Evolutionary conservation across 2,329 filamentous ascomycete species (phyloP), one percentile per base, ranked within the genome.

Genomic region (Diaporthe eres): DNA sequence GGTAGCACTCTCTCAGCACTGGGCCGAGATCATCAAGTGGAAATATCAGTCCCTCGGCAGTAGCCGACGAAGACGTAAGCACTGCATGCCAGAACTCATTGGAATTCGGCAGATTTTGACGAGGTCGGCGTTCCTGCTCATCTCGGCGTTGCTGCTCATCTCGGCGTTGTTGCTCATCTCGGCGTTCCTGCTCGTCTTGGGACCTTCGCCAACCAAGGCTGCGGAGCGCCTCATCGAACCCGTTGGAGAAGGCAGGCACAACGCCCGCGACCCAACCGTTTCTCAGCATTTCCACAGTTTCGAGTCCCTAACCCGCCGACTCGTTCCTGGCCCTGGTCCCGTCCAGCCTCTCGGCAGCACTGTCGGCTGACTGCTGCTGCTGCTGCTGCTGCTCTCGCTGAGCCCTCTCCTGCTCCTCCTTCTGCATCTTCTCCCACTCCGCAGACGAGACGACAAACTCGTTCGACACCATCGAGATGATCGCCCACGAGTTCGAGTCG

Each of bases 401-500:
- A 22, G n/a, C 57, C n/a, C 49, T 61, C 53, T 72, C 49, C 53
- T 76, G 65, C 17, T n/a, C 49, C 28, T 61, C 74, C 37, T 76
- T 75, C 22, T 72, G 44, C 39, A 39, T 34, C 51, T 70, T 71
- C 17, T 78, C 75, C 75, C 75, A 78, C 49, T 77, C 76, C 31
- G 74, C 73, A 22, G 63, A 71, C 13, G 76, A 76, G 15, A 77
- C 53, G 25, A 74, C 71, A 49, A 51, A 77, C 9, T 42, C 58
- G n/a, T 58, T 72, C 7, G 80, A 81, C 25, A 82, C 65, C 5
- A 83, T 74, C 1, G 86, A 85, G 19, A 87, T 82, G 0, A 83
- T 55, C 2, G 85, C 84, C 88, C 88, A 90, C 7, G 87, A 76
- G 71, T 87, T 87, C 4, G 84, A 83, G 9, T 86, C 84, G 25